These are phyloP conservation scores for Talaromyces rugulosus DNA, from an alignment of 2,329 filamentous ascomycete genomes.

Conservation along the genomic window DNA sequence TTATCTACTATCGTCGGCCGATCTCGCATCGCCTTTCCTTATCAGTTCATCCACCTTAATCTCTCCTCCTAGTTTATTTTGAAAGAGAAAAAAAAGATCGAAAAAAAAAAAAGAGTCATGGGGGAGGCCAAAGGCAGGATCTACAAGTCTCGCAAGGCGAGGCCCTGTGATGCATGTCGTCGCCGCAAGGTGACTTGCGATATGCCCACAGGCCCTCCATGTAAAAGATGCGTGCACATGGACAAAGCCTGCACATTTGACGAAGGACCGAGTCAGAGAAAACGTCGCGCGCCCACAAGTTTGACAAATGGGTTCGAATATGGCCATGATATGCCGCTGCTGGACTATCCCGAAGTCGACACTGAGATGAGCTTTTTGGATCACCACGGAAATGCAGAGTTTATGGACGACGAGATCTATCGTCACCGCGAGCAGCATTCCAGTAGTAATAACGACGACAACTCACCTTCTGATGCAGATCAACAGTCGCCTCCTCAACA, in stretches of 20 bases:
- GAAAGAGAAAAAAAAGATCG: not conserved
- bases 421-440: not conserved
- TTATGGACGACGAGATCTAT: not conserved
- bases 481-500: not conserved
- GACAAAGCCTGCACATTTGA: constrained; percentile 2
- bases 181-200: constrained; percentile 7
- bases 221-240: constrained; percentile 2
- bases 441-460: not conserved
- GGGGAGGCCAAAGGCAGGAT: not conserved
- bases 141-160: constrained; percentile 4
- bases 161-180: constrained; percentile 5
- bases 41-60: not conserved
- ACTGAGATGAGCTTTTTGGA: not conserved
- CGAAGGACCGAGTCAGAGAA: not conserved
- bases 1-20: not conserved
- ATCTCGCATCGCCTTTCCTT: not conserved
- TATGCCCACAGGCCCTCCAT: constrained; percentile 3
- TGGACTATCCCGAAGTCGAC: not conserved
- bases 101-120: not conserved
- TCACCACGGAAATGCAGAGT: not conserved
- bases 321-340: not conserved
- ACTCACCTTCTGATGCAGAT: not conserved
- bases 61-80: not conserved
- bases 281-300: not conserved
- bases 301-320: not conserved